Base-by-base conservation (phyloP, 169 alveolate genomes). In the Pseudocohnilembus persalinus region DNA sequence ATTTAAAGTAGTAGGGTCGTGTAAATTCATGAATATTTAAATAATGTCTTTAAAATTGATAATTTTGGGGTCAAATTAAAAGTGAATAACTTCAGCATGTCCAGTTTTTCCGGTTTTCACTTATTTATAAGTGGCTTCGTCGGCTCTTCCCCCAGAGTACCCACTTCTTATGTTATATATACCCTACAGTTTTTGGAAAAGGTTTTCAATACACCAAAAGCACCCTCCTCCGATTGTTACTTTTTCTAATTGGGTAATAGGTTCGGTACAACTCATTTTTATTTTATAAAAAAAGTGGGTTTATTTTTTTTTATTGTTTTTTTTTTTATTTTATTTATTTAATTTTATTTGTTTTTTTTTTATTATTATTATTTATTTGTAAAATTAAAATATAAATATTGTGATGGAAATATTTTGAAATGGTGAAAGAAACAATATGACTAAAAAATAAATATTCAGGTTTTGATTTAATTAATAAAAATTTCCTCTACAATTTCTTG, bases 171-270 rank as follows among this genome's bases (percentile, higher is more conserved):
- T 88, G 24, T 84, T 65, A 33, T 65, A 34, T 27, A 93, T 94
- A 28, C 96, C 96, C 49, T 76, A 30, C 72, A 90, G 76, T 63
- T 91, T 64, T 74, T 85, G 49, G 79, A 91, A 89, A 33, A 78
- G 72, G n/a, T 85, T 88, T 76, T 94, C 94, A 24, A 92, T 82
- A 28, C 97, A 94, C 96, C 96, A 94, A 80, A 93, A 94, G 81
- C 97, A 94, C 25, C 97, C 97, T 15, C 93, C 96, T 34, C 94
- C 96, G 20, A 94, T 77, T 63, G 87, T 77, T 15, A 92, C 94
- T 26, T 29, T 72, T 82, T 82, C 84, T 15, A 34, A 77, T 28
- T 75, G 28, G 26, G 73, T 75, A 29, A n/a, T n/a, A n/a, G n/a
- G n/a, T n/a, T n/a, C n/a, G n/a, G n/a, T n/a, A n/a, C n/a, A n/a